These are phyloP conservation scores for Candida schatavii DNA, from an alignment of 805 yeast genomes.

Conservation along the genomic window DNA sequence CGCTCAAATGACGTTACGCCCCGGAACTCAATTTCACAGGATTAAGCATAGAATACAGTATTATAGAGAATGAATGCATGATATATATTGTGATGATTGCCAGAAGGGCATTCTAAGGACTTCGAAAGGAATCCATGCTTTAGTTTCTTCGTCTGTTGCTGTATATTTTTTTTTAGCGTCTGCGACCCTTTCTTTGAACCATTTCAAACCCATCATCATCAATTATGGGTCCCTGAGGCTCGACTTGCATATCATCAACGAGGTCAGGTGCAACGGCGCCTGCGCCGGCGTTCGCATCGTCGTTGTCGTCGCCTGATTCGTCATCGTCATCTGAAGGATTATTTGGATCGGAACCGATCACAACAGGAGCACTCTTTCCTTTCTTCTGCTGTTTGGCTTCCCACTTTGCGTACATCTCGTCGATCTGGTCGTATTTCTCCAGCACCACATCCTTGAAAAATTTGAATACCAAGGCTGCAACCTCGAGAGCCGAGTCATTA, in stretches of 20 bases:
- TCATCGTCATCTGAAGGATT: slow-evolving; percentile 55
- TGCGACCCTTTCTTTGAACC: slow-evolving; percentile 68
- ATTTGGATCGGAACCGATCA: slow-evolving; percentile 56
- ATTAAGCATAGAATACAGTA: too few relatives aligned
- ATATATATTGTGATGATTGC: too few relatives aligned
- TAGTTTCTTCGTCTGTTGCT: too few relatives aligned
- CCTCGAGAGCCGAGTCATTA: slow-evolving; percentile 78
- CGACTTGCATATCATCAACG: slow-evolving; percentile 31
- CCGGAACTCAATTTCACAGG: slow-evolving; percentile 25
- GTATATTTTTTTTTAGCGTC: too few relatives aligned
- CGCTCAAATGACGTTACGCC: slow-evolving; percentile 34
- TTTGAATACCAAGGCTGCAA: slow-evolving; percentile 65
- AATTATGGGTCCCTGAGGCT: slow-evolving; percentile 56
- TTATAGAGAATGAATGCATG: too few relatives aligned
- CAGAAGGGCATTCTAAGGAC: too few relatives aligned
- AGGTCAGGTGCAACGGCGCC: slow-evolving; percentile 22
- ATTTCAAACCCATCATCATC: slow-evolving; percentile 96
- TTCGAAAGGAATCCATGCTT: too few relatives aligned
- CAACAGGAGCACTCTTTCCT: slow-evolving; percentile 35
- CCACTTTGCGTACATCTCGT: slow-evolving; percentile 59
- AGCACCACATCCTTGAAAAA: slow-evolving; percentile 62
- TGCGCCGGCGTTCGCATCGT: slow-evolving; percentile 27
- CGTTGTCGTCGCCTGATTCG: slow-evolving; percentile 48
- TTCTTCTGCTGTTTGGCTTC: slow-evolving; percentile 45
- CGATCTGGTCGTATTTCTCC: slow-evolving; percentile 53